These are phyloP conservation scores for Diaporthe sp. DNA, from an alignment of 2,329 filamentous ascomycete genomes.

Conservation along the genomic window DNA sequence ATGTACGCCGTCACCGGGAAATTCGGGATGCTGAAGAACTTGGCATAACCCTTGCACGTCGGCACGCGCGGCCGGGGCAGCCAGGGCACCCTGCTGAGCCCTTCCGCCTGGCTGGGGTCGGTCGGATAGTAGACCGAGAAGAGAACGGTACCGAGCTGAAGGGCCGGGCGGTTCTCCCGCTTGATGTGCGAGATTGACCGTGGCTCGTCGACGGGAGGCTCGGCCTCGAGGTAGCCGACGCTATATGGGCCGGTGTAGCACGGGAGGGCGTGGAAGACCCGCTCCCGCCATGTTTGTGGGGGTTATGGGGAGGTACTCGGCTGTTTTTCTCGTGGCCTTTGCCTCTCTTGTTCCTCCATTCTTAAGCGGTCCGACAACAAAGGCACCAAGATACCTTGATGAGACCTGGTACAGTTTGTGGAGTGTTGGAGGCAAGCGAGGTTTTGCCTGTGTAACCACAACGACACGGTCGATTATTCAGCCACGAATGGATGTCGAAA, in stretches of 20 bases:
- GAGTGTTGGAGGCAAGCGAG: not conserved
- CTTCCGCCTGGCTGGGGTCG: conserved; percentile 51
- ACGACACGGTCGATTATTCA: not conserved
- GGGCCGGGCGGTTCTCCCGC: conserved; percentile 54
- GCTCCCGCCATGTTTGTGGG: conserved; percentile 52
- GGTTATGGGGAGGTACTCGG: conserved; percentile 44
- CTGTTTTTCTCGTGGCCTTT: not conserved
- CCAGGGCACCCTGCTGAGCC: conserved; percentile 69
- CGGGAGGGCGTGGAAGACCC: conserved; percentile 65
- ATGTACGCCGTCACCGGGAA: conserved; percentile 66
- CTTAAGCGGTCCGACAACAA: too few relatives aligned
- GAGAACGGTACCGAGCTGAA: conserved; percentile 68
- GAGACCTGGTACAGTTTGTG: not conserved
- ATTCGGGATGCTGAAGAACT: conserved; percentile 68
- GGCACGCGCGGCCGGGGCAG: conserved; percentile 69
- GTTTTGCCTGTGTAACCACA: not conserved
- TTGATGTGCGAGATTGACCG: conserved; percentile 57
- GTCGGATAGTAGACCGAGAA: conserved; percentile 77
- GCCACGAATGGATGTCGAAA: not conserved
- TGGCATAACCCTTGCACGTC: conserved; percentile 73
- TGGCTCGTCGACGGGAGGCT: conserved; percentile 66
- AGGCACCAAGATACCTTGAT: not conserved
- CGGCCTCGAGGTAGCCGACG: conserved; percentile 77
- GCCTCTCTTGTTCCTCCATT: conserved; percentile 33
- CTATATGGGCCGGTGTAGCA: conserved; percentile 74